Percentiles rank a stretch among this genome's conserved stretches.
These are phyloP conservation scores for Venturia nashicola DNA, from an alignment of 2,329 filamentous ascomycete genomes.

Conservation along the genomic window DNA sequence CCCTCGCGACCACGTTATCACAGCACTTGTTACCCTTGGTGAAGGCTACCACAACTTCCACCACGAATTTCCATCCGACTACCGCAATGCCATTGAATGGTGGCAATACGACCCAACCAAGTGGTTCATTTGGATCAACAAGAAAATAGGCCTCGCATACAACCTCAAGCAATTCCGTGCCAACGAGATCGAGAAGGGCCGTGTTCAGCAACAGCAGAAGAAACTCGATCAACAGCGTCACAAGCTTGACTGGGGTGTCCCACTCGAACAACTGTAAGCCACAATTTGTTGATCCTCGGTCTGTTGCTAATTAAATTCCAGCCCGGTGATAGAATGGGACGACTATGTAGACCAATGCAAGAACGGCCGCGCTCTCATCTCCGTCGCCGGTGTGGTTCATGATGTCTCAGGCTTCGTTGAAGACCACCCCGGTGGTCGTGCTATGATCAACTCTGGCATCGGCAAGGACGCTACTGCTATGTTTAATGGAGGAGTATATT, in stretches of 20 bases:
- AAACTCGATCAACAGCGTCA: conserved; percentile 32
- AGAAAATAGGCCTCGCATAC: conserved; percentile 30
- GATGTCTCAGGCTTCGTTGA: conserved; percentile 30
- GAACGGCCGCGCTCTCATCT: conserved; percentile 29
- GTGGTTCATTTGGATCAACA: conserved; percentile 32
- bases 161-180: conserved; percentile 32
- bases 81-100: conserved; percentile 29
- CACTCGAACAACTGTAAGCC: conserved; percentile 25
- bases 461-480: conserved; percentile 32
- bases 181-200: conserved; percentile 33
- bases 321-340: conserved; percentile 31
- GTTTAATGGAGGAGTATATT: conserved; percentile 32
- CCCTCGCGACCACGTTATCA: conserved; percentile 30
- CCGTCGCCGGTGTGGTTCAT: conserved; percentile 30
- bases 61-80: conserved; percentile 32
- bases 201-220: conserved; percentile 31
- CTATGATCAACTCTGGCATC: conserved; percentile 28
- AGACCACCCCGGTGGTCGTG: conserved; percentile 31
- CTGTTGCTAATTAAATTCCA: too few relatives aligned
- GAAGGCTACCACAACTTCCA: conserved; percentile 35
- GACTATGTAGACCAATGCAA: conserved; percentile 30
- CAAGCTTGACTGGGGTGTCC: conserved; percentile 31
- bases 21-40: conserved; percentile 30
- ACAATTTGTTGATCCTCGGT: too few relatives aligned
- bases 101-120: conserved; percentile 30